Percentiles rank a stretch among this genome's conserved stretches.
Conservation (phyloP, 2,329 filamentous ascomycete species). For the Neofusicoccum umdonicola region DNA sequence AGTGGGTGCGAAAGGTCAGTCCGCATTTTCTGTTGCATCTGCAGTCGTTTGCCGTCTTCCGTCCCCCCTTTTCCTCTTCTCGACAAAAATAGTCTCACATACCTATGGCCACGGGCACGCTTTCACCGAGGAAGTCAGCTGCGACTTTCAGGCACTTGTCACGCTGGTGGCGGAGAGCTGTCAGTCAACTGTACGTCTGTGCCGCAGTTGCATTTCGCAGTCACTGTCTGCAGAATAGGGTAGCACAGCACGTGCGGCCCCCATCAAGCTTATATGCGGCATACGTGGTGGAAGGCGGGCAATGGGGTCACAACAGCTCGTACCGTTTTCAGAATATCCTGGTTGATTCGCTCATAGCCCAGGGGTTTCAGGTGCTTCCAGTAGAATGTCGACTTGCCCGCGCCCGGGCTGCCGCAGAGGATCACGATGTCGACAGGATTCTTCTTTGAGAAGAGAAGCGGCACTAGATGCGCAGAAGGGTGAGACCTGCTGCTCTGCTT, state of each 20-base stretch:
- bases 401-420: conserved; percentile 83
- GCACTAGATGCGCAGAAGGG: conserved; percentile 21
- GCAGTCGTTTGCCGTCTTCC: neutral
- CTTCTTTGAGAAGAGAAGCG: conserved; percentile 53
- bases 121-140: conserved; percentile 60
- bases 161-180: conserved; percentile 41
- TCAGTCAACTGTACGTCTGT: conserved; percentile 29
- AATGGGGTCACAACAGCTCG: conserved; percentile 26
- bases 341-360: conserved; percentile 82
- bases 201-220: conserved; percentile 17
- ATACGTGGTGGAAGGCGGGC: conserved; percentile 11
- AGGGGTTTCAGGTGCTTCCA: conserved; percentile 73
- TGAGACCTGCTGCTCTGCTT: neutral
- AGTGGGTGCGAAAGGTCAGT: neutral
- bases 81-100: conserved; percentile 37
- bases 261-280: conserved; percentile 14
- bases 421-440: conserved; percentile 73
- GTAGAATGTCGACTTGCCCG: conserved; percentile 91
- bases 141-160: conserved; percentile 70
- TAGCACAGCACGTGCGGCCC: conserved; percentile 25
- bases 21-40: neutral
- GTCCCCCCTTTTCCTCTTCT: neutral
- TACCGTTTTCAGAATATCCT: conserved; percentile 78
- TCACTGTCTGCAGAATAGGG: conserved; percentile 7
- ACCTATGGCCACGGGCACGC: conserved; percentile 75